Base-by-base conservation (phyloP, 495 filamentous ascomycete genomes). In the Podospora pseudocomata region DNA sequence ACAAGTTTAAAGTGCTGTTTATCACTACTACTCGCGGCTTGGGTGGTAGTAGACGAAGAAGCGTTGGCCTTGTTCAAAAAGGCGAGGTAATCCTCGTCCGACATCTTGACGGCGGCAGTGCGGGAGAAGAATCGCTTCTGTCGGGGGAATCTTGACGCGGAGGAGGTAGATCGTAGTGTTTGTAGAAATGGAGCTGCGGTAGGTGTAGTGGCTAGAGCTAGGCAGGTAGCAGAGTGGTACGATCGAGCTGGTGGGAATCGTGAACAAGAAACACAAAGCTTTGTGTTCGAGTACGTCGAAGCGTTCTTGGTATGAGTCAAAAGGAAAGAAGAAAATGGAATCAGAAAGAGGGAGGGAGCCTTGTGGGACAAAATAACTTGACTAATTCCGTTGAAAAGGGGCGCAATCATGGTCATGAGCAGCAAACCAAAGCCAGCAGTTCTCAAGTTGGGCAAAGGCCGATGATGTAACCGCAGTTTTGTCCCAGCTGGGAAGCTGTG, bases 31-130 rank as follows among this genome's bases (percentile, higher is more conserved):
- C 56, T 0, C 32, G 34, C 23, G 23, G 23, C 23, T 23, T 23
- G 23, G 15, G 34, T 13, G 2, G 16, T 44, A 23, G 79, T 81
- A 67, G 82, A 80, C 19, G 86, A 86, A 75, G 91, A 87, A 74
- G 86, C 78, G 79, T 94, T 95, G 56, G 92, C 92, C 78, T 94
- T 93, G 77, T 95, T 81, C 62, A 97, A 82, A 75, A 97, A 96
- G 72, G 87, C 80, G 77, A 86, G 83, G 83, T 96, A 97, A 71
- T 88, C 88, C 62, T 90, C 87, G 82, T 96, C 92, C 23, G 90
- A 89, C 89, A 92, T 94, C 5, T 69, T 83, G 4, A 59, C 15
- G 62, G 26, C 20, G 18, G 63, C 44, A 3, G 56, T 68, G 20
- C 44, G 28, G 7, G 55, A 64, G 64, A 32, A 23, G 11, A 3